A percentile compares a stretch with the other conserved stretches of the same genome.
These are phyloP conservation scores for Heliamphora pulchella DNA, from an alignment of 179 eudicot genomes.

Conservation along the genomic window DNA sequence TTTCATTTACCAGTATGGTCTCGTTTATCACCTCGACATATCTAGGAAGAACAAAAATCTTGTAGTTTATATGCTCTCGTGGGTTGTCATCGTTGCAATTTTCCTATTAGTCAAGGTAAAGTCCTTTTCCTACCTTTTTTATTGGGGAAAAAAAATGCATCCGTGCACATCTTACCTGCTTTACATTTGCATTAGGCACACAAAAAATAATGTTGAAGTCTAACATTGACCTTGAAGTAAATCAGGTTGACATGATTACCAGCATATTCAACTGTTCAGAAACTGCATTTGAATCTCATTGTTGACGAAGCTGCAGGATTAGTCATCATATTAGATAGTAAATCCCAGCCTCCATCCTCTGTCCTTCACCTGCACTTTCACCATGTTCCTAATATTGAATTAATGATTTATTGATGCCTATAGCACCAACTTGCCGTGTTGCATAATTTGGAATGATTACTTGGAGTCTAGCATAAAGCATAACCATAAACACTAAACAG, in stretches of 20 bases:
- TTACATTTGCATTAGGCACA: not conserved
- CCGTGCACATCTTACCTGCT: not conserved
- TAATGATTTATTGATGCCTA: not conserved
- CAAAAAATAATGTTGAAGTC: not conserved
- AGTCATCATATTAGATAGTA: constrained; percentile 1
- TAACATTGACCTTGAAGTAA: not conserved
- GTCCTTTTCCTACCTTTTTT: constrained; percentile 7
- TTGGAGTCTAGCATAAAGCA: not conserved
- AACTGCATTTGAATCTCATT: not conserved
- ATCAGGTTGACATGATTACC: not conserved
- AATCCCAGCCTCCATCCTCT: not conserved
- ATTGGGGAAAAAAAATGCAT: not conserved
- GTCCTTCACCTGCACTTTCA: not conserved
- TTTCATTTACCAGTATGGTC: constrained; percentile 89
- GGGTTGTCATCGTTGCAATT: constrained; percentile 72
- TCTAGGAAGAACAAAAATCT: constrained; percentile 63
- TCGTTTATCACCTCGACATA: constrained; percentile 93
- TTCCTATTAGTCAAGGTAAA: constrained; percentile 79
- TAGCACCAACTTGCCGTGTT: not conserved
- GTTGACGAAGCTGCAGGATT: not conserved
- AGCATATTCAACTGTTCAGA: not conserved
- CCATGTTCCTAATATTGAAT: not conserved
- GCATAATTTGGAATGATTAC: not conserved
- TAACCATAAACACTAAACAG: not conserved
- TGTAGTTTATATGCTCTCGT: constrained; percentile 74